Evolutionary conservation across 352 stramenopile genomes (phyloP).

Genomic region (Phytophthora pinifolia): DNA sequence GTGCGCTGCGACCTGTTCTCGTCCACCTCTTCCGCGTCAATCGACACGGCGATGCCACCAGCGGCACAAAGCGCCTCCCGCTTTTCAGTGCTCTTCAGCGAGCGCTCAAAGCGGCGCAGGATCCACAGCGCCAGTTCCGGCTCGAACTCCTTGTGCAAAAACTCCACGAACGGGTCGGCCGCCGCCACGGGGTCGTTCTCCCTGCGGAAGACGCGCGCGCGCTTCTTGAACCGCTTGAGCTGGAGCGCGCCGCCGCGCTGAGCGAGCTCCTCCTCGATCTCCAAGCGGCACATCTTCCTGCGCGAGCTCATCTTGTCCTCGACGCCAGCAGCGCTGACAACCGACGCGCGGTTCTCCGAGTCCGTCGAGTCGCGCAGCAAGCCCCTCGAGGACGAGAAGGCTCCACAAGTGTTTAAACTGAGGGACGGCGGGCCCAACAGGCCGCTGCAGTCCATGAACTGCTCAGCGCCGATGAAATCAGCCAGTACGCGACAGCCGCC

Average conservation of each 20-base stretch:
- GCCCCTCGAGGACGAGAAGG: conserved; percentile 28
- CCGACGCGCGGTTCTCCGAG: conserved; percentile 29
- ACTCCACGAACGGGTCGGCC: conserved; percentile 51
- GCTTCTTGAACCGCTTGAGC: conserved; percentile 77
- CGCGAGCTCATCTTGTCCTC: conserved; percentile 28
- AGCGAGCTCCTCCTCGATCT: conserved; percentile 69
- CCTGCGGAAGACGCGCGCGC: conserved; percentile 59
- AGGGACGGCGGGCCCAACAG: conserved; percentile 19
- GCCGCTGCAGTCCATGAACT: conserved; percentile 48
- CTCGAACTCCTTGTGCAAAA: conserved; percentile 54
- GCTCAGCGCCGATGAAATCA: conserved; percentile 56
- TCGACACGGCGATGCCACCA: conserved; percentile 23
- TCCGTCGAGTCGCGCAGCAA: conserved; percentile 26
- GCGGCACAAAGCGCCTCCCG: conserved; percentile 39
- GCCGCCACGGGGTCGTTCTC: conserved; percentile 63
- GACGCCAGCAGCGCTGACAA: conserved; percentile 14
- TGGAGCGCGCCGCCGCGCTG: conserved; percentile 46
- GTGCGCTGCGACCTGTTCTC: conserved; percentile 22
- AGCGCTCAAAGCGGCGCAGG: conserved; percentile 47
- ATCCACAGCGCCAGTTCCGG: conserved; percentile 60
- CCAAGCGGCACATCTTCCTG: conserved; percentile 52
- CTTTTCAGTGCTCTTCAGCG: conserved; percentile 63
- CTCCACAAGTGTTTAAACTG: conserved; percentile 28
- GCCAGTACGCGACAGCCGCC: conserved; percentile 61
- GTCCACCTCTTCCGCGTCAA: conserved; percentile 22